Conservation (phyloP, 257 asterid genomes). For the Primulina eburnea region DNA sequence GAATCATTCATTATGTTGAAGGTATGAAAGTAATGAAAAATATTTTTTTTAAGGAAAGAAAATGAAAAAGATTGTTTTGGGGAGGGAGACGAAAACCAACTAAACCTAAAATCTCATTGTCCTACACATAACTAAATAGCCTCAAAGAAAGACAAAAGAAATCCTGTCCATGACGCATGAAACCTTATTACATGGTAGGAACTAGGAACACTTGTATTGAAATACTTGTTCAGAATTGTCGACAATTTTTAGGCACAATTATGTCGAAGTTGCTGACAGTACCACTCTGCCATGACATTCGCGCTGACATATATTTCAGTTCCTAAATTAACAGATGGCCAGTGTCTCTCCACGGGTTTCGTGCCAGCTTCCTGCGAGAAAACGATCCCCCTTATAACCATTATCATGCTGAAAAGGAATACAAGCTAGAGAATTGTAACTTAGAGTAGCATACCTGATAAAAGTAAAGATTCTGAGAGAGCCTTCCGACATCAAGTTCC, state of each 20-base stretch:
- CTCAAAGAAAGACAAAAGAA: no score
- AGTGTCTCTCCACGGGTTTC: slow-evolving; percentile 38
- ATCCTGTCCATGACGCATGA: no score
- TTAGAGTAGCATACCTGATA: slow-evolving; percentile 40
- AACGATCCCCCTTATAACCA: neutral
- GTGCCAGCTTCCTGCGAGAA: slow-evolving; percentile 55
- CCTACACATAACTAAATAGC: neutral
- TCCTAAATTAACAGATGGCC: slow-evolving; percentile 56
- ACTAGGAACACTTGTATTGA: neutral
- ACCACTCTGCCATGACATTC: slow-evolving; percentile 56
- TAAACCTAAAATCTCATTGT: no score
- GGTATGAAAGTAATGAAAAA: no score
- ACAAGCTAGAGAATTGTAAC: neutral
- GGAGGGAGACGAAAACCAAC: neutral
- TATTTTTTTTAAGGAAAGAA: neutral
- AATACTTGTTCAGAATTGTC: no score
- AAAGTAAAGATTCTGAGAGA: slow-evolving; percentile 52
- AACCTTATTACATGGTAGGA: neutral
- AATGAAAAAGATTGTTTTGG: neutral
- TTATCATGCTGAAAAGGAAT: neutral
- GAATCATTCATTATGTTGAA: no score
- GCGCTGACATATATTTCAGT: slow-evolving; percentile 44
- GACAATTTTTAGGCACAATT: slow-evolving; percentile 27
- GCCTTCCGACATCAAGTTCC: slow-evolving; percentile 59
- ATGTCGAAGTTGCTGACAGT: slow-evolving; percentile 48